Evolutionary conservation across 2,329 filamentous ascomycete genomes (phyloP), one percentile per base, ranked within the genome.

Genomic region (Cyanodermella asteris): DNA sequence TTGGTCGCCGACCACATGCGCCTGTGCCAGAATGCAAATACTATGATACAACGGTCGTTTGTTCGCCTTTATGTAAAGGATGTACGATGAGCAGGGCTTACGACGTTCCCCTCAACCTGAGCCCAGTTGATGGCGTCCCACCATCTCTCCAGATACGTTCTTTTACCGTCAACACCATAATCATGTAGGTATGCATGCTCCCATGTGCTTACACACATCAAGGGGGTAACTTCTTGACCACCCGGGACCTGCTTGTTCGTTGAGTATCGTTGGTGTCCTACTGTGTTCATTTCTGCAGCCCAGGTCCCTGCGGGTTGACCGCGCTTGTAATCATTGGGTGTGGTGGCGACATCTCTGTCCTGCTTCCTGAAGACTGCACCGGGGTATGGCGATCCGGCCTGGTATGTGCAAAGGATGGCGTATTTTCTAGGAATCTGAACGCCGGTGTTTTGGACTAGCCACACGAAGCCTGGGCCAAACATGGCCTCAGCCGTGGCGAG

Each of bases 381-480:
- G 4, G 76, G 66, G 50, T 84, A 87, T 4, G 87, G 87, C 6
- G 75, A 77, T 29, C 87, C 87, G 29, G 84, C 82, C 31, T 82
- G 67, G 57, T 94, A 97, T 29, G 87, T 97, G 38, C 69, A 63
- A 30, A 97, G 61, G 42, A 97, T 64, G 40, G 71, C 68, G 40
- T 56, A 47, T 26, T 50, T 60, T n/a, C n/a, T n/a, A 16, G 55
- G 22, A 5, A 11, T 5, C 9, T 26, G 23, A 11, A 20, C 18
- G 6, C 12, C 13, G 16, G 18, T 16, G 9, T 8, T 9, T 11
- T 19, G 13, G 41, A 93, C 76, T 32, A 97, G 71, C 87, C 87
- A 97, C 44, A 94, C 75, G 53, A 90, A 94, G 35, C 87, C 87
- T 1, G 84, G 82, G 27, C 84, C 87, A 55, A 97, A 94, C 81